These are phyloP conservation scores for Haematococcus lacustris DNA, from an alignment of 139 green algal species.

Conservation along the genomic window DNA sequence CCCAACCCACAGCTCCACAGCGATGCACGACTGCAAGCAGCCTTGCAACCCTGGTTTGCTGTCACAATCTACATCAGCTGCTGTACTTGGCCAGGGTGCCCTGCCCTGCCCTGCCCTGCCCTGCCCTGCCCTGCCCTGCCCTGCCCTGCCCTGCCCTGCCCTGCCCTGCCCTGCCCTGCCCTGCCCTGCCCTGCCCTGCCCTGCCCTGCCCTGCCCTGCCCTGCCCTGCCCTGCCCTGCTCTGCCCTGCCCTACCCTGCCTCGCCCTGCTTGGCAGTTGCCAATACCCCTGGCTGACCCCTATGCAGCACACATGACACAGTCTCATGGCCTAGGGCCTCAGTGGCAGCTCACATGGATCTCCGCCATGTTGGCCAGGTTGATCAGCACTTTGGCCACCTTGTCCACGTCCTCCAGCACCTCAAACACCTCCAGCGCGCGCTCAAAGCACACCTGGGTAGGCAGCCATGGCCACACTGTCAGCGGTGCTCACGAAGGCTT, in stretches of 20 bases:
- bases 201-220: not conserved
- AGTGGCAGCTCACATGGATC: slow-evolving; percentile 18
- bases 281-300: not conserved
- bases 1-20: not conserved
- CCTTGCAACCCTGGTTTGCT: not conserved
- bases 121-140: no score
- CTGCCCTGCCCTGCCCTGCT: not conserved
- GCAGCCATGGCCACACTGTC: no score
- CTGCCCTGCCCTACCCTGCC: not conserved
- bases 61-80: not conserved
- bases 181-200: no score
- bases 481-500: no score
- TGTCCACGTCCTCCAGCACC: slow-evolving; percentile 28
- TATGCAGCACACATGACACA: not conserved
- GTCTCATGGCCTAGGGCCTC: not conserved
- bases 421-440: slow-evolving; percentile 19
- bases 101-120: no score
- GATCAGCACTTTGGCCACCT: slow-evolving; percentile 31
- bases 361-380: slow-evolving; percentile 44
- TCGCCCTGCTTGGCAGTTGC: no score
- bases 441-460: not conserved
- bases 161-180: no score
- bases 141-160: not conserved
- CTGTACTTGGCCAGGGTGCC: not conserved
- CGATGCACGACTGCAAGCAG: not conserved